Percentiles rank a stretch among this genome's conserved stretches.
These are phyloP conservation scores for Oenanthe sinensis DNA, from an alignment of 129 eudicot species.

Conservation along the genomic window DNA sequence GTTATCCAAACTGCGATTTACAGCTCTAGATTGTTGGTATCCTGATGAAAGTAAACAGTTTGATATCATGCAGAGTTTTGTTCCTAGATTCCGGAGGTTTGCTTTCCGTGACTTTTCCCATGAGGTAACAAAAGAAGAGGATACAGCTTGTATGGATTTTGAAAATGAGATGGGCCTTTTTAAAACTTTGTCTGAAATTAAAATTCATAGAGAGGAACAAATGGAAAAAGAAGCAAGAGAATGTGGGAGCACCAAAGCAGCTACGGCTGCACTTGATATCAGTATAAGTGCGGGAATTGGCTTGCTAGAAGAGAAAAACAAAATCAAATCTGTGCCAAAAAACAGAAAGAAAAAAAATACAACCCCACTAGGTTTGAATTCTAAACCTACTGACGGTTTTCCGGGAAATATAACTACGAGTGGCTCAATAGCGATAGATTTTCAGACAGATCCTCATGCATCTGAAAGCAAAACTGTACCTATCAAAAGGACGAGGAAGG, in stretches of 20 bases:
- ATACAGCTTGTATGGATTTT: neutral
- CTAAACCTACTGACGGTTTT: neutral
- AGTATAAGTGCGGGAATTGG: neutral
- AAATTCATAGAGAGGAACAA: neutral
- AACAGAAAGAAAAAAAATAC: slow-evolving; percentile 6
- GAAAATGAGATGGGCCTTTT: neutral
- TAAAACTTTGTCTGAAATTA: neutral
- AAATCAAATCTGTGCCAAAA: neutral
- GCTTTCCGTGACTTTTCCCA: slow-evolving; percentile 17
- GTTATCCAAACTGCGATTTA: slow-evolving; percentile 26
- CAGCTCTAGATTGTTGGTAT: slow-evolving; percentile 33
- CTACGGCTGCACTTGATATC: neutral
- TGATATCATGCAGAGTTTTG: slow-evolving; percentile 16
- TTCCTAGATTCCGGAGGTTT: slow-evolving; percentile 22
- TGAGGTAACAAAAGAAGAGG: slow-evolving; percentile 8
- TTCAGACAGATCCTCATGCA: slow-evolving; percentile 6
- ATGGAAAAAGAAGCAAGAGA: neutral
- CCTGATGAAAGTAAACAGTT: slow-evolving; percentile 18
- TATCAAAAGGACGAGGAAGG: slow-evolving; percentile 9
- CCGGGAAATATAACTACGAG: slow-evolving; percentile 6
- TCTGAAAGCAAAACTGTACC: slow-evolving; percentile 4
- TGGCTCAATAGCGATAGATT: slow-evolving; percentile 12
- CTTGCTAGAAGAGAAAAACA: neutral
- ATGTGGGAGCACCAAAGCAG: neutral
- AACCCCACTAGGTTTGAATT: neutral